Evolutionary conservation across 345 rosid genomes (phyloP).

Genomic region (Limnanthes douglasii): DNA sequence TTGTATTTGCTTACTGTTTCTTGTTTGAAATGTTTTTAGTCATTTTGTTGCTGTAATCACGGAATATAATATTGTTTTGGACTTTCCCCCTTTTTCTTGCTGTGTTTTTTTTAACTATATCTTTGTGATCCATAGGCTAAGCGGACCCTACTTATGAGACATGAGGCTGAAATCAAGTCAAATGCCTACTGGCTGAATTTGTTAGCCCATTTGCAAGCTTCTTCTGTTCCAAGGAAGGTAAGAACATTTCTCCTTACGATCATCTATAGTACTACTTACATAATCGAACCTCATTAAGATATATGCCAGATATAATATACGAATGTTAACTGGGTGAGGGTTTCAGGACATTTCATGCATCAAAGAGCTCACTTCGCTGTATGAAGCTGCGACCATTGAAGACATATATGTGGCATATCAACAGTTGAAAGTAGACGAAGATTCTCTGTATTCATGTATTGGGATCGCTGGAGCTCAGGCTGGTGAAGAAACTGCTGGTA

Average conservation of each 20-base stretch:
- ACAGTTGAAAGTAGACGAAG: conserved; percentile 73
- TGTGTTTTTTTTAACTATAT: background rate
- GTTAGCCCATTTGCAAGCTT: conserved; percentile 92
- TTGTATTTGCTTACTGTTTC: conserved; percentile 2
- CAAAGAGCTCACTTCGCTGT: conserved; percentile 67
- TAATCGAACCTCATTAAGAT: background rate
- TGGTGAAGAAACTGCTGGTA: conserved; percentile 44
- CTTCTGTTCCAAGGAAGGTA: conserved; percentile 93
- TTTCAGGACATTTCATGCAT: conserved; percentile 84
- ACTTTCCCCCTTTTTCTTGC: background rate
- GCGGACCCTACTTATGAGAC: conserved; percentile 92
- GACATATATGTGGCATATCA: conserved; percentile 81
- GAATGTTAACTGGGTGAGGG: conserved; percentile 1
- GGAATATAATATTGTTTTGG: conserved; percentile 2
- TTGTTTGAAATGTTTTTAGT: background rate
- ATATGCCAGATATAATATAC: background rate
- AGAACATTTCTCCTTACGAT: conserved; percentile 3
- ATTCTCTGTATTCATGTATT: conserved; percentile 76
- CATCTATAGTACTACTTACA: too few relatives aligned
- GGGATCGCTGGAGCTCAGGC: conserved; percentile 94
- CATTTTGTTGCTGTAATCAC: background rate
- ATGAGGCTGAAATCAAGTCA: conserved; percentile 97
- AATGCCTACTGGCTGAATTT: conserved; percentile 99
- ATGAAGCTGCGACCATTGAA: conserved; percentile 79
- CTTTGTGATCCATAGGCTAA: conserved; percentile 50